Evolutionary conservation across 108 stramenopile species (phyloP).

Genomic region (Cylindrotheca fusiformis): DNA sequence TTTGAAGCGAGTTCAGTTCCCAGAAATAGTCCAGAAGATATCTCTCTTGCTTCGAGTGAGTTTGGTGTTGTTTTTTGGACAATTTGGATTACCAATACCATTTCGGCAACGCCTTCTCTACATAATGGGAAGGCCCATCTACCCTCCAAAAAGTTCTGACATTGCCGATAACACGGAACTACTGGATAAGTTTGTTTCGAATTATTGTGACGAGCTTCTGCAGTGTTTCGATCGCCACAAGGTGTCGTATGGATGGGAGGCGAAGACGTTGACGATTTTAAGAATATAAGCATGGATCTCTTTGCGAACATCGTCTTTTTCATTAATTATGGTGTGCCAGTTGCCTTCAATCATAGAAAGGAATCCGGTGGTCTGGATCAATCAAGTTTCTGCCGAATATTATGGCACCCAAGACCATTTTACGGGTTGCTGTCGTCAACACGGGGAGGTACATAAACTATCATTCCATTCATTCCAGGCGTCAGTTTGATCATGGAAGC

Average conservation of each 20-base stretch:
- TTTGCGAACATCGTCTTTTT: not conserved
- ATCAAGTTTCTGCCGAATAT: not conserved
- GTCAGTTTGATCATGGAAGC: slow-evolving; percentile 66
- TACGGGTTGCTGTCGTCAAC: slow-evolving; percentile 81
- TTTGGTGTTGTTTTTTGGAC: slow-evolving; percentile 68
- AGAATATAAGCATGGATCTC: slow-evolving; percentile 1
- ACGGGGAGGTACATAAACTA: slow-evolving; percentile 87
- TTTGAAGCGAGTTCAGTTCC: slow-evolving; percentile 80
- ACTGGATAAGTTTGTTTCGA: slow-evolving; percentile 79
- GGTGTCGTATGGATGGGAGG: slow-evolving; percentile 87
- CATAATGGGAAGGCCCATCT: slow-evolving; percentile 73
- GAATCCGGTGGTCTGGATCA: no score
- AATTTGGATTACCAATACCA: slow-evolving; percentile 72
- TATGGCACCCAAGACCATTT: not conserved
- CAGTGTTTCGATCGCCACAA: slow-evolving; percentile 87
- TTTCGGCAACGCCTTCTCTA: slow-evolving; percentile 75
- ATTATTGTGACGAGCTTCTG: slow-evolving; percentile 75
- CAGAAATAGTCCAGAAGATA: slow-evolving; percentile 65
- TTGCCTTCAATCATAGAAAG: not conserved
- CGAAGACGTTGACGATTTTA: slow-evolving; percentile 48
- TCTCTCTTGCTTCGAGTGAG: slow-evolving; percentile 70
- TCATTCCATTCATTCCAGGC: slow-evolving; percentile 88
- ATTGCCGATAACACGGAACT: slow-evolving; percentile 35
- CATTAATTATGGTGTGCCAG: not conserved
- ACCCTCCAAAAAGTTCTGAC: slow-evolving; percentile 30